Percentiles rank a stretch among this genome's conserved stretches.
Conservation (phyloP, 352 stramenopile species). For the Globisporangium middletonii region DNA sequence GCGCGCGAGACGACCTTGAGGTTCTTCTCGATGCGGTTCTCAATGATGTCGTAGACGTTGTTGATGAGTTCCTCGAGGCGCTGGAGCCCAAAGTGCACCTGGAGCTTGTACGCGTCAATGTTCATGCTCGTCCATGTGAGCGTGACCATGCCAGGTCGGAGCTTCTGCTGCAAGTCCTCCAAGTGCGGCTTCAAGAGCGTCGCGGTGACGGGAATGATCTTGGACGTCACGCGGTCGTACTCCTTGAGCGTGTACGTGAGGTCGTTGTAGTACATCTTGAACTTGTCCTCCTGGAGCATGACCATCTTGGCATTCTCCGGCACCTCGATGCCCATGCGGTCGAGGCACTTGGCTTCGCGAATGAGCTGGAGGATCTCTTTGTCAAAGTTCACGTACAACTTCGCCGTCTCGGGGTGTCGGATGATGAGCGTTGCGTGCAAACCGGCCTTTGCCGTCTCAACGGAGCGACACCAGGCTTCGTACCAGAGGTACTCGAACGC, state of each 20-base stretch:
- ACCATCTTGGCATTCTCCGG: conserved; percentile 81
- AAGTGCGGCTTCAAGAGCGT: conserved; percentile 59
- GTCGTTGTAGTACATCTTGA: conserved; percentile 84
- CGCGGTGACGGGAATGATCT: conserved; percentile 67
- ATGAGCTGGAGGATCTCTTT: conserved; percentile 86
- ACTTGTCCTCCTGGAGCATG: conserved; percentile 84
- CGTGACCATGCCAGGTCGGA: conserved; percentile 75
- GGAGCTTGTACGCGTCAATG: conserved; percentile 76
- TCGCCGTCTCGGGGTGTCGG: conserved; percentile 57
- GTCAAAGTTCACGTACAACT: conserved; percentile 88
- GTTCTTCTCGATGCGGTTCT: conserved; percentile 84
- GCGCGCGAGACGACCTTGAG: conserved; percentile 75
- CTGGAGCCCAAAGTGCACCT: conserved; percentile 56
- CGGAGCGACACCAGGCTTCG: conserved; percentile 77
- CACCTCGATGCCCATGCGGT: conserved; percentile 79
- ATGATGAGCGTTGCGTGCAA: conserved; percentile 85
- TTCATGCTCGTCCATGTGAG: conserved; percentile 91
- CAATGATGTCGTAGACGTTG: conserved; percentile 74
- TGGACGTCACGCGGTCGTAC: conserved; percentile 69
- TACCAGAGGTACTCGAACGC: conserved; percentile 90
- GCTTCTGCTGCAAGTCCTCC: conserved; percentile 66
- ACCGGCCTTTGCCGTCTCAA: conserved; percentile 70
- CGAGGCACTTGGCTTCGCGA: conserved; percentile 76
- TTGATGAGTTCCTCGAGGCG: conserved; percentile 80
- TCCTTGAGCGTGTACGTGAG: conserved; percentile 74